phyloP scores from a whole-genome alignment of 345 rosid species.

The Dovyalis caffra region DNA sequence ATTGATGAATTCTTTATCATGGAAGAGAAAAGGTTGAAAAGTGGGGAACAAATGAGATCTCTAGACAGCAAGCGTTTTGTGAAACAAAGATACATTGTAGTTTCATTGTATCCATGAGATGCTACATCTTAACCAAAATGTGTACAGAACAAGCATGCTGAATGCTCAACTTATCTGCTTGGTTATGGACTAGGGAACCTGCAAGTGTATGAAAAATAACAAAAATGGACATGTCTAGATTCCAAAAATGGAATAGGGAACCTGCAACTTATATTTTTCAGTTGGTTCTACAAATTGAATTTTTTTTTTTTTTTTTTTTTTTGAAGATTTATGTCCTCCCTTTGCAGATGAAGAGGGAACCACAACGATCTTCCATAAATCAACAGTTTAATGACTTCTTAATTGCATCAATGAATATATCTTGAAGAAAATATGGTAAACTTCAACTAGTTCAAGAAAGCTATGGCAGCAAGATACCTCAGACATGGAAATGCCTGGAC shows the following conservation, averaged over 20 bases:
- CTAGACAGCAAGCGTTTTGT: not conserved
- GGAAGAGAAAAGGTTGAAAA: not conserved
- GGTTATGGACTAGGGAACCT: not conserved
- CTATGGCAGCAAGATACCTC: constrained; percentile 49
- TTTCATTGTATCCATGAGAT: not conserved
- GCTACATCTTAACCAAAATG: not conserved
- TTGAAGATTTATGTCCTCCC: not conserved
- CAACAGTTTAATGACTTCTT: not conserved
- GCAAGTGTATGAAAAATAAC: not conserved
- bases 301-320: not conserved
- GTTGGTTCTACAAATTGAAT: not conserved
- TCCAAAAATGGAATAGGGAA: not conserved
- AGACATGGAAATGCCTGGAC: constrained; percentile 67
- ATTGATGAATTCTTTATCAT: not conserved
- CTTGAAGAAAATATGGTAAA: not conserved
- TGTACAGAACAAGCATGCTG: not conserved
- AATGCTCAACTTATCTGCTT: not conserved
- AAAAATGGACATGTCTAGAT: not conserved
- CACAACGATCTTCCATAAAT: not conserved
- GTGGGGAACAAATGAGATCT: not conserved
- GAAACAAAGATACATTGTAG: not conserved
- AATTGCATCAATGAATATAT: not conserved
- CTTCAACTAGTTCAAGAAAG: not conserved
- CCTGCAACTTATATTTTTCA: not conserved
- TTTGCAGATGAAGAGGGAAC: not conserved